Base-by-base conservation (phyloP, 495 filamentous ascomycete genomes). In the Hypoxylon fuscum region DNA sequence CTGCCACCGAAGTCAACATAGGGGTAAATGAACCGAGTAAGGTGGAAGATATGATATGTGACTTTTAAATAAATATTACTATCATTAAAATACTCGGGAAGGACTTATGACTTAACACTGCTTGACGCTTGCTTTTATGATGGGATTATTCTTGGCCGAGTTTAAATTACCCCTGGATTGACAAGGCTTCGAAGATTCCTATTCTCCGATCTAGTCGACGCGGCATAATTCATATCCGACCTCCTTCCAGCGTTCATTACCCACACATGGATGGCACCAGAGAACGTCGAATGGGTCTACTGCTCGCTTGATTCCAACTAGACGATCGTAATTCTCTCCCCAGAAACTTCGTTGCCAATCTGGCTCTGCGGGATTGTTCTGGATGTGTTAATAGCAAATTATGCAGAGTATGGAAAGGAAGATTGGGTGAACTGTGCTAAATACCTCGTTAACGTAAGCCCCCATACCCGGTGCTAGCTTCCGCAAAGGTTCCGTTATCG, bases 231-330 rank as follows among this genome's bases (percentile, higher is more conserved):
- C 68, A 27, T 69, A 71, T n/a, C 68, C 75, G 0, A 62, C 64
- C 23, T 76, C 69, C 12, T 74, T 51, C 86, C 86, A 89, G 14
- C 74, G 73, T 41, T 89, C 87, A 55, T 82, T 85, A 2, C 87
- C 86, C 2, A 89, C 86, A 17, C 81, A 86, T 1, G 81, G 81
- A 11, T 63, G 68, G 35, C 79, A 87, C 75, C 85, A 89, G 35
- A 89, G 80, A 2, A 88, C 69, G 40, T 81, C 77, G 7, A 76
- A 49, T 0, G 87, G 86, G 71, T 90, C 87, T 12, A 84, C 77
- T 42, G 74, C 74, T 40, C 76, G 68, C 66, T 87, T 86, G 53
- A 85, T 83, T 15, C 34, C 27, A 5, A 68, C 42, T 54, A 85
- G 66, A 10, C 74, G 68, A 2, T 62, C 59, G 62, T 85, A 86